Evolutionary conservation across 805 yeast genomes (phyloP), one percentile per base, ranked within the genome.

Genomic region (Candida pini): DNA sequence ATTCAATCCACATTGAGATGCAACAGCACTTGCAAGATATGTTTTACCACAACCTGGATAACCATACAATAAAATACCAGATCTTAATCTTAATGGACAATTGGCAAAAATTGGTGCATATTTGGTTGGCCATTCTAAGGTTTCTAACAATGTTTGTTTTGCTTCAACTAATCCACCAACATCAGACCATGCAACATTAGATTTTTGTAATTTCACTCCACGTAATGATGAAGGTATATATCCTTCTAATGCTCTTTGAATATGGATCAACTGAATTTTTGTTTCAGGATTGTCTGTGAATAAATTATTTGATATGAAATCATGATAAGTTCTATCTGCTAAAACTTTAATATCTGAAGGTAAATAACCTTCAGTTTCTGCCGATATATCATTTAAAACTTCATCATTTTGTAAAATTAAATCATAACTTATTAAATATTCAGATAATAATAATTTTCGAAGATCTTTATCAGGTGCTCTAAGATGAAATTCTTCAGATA

Each of bases 1-100:
- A 50, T 90, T 90, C 40, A 90, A 66, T 0, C 97, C 97, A 62
- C 96, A 88, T 54, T 89, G 92, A 2, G 87, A 80, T 2, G 96
- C 95, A 33, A 90, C 84, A 0, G 97, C 96, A 37, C 92, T 82
- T 0, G 97, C 97, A 26, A 90, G 59, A 41, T 89, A 66, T 0
- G 97, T 90, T 58, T 90, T 90, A 30, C 98, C 98, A 61, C 98
- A 90, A 2, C 98, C 98, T 0, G 98, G 97, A 54, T 86, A 90
- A 0, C 98, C 98, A 58, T 90, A 90, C 10, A 90, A 69, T 33
- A 90, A 63, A 17, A 90, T 76, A 33, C 98, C 98, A 0, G 96
- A 86, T 49, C 97, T 70, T 34, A 90, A 66, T 36, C 97, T 64
- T 34, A 90, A 63, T 0, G 97, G 95, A 50, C 95, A 86, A 41